Percentiles rank a stretch among this genome's conserved stretches.
Conservation (phyloP, 495 filamentous ascomycete species). For the Penicillium odoratum region DNA sequence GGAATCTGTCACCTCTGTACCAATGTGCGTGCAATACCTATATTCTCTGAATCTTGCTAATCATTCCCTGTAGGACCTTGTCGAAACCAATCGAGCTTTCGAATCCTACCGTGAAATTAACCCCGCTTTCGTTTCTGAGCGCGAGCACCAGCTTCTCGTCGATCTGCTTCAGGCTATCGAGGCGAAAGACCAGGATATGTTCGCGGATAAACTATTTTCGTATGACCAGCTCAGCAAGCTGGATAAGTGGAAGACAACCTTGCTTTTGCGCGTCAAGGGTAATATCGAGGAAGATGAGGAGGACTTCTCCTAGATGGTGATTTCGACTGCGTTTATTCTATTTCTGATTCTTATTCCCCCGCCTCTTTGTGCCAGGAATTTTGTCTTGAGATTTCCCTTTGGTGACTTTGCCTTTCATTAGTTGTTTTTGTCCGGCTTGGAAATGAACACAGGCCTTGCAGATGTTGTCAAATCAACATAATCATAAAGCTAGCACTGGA, state of each 20-base stretch:
- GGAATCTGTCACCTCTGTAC: slow-evolving; percentile 79
- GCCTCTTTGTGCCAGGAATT: slow-evolving; percentile 23
- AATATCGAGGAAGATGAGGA: slow-evolving; percentile 74
- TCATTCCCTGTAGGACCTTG: slow-evolving; percentile 54
- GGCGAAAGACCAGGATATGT: slow-evolving; percentile 71
- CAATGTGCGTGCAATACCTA: slow-evolving; percentile 41
- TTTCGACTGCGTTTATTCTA: slow-evolving; percentile 15
- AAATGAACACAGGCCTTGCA: neutral
- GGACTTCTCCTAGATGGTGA: slow-evolving; percentile 61
- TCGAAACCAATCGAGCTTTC: slow-evolving; percentile 72
- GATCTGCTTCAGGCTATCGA: slow-evolving; percentile 74
- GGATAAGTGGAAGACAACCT: slow-evolving; percentile 93
- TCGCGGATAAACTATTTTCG: slow-evolving; percentile 81
- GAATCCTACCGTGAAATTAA: slow-evolving; percentile 82
- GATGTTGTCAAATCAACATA: neutral
- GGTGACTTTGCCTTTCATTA: slow-evolving; percentile 9
- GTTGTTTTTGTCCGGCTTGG: slow-evolving; percentile 8
- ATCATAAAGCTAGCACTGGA: neutral
- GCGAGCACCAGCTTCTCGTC: slow-evolving; percentile 76
- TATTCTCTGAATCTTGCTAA: slow-evolving; percentile 1
- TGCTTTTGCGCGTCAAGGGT: slow-evolving; percentile 79
- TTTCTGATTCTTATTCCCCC: slow-evolving; percentile 26
- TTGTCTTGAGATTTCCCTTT: slow-evolving; percentile 10
- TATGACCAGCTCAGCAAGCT: slow-evolving; percentile 88
- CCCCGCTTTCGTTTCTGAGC: slow-evolving; percentile 66